A percentile compares a stretch with the other conserved stretches of the same genome.
These are phyloP conservation scores for Cordyceps tenuipes DNA, from an alignment of 2,329 filamentous ascomycete genomes.

Conservation along the genomic window DNA sequence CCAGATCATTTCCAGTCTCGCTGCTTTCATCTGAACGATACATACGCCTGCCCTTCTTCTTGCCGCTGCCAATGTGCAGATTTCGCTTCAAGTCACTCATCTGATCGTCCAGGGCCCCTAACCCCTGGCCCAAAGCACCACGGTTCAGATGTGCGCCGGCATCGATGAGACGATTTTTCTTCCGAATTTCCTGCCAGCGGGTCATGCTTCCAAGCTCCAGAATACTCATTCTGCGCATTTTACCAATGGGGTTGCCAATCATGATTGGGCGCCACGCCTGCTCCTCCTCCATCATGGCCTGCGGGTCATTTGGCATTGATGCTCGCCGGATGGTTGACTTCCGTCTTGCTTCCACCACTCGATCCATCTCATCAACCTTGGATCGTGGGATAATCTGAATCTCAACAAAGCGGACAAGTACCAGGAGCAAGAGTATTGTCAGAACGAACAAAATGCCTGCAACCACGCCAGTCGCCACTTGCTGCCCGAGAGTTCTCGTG, in stretches of 20 bases:
- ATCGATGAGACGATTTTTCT: slow-evolving; percentile 50
- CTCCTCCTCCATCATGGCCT: slow-evolving; percentile 39
- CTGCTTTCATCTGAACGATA: slow-evolving; percentile 20
- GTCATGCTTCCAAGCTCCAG: slow-evolving; percentile 61
- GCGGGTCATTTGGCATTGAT: slow-evolving; percentile 30
- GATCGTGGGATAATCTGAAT: slow-evolving; percentile 62
- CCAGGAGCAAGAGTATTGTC: slow-evolving; percentile 52
- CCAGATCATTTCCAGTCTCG: slow-evolving; percentile 9
- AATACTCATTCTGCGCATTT: slow-evolving; percentile 60
- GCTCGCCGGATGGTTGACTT: slow-evolving; percentile 38
- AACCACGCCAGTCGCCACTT: slow-evolving; percentile 58
- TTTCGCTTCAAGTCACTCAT: slow-evolving; percentile 27
- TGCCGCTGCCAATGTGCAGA: slow-evolving; percentile 22
- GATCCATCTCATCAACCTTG: slow-evolving; percentile 46
- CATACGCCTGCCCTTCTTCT: slow-evolving; percentile 17
- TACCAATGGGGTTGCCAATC: slow-evolving; percentile 62
- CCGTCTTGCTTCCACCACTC: slow-evolving; percentile 39
- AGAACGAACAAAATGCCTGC: slow-evolving; percentile 58
- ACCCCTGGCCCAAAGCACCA: slow-evolving; percentile 26
- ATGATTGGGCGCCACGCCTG: slow-evolving; percentile 61
- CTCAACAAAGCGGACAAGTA: slow-evolving; percentile 56
- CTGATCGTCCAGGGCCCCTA: slow-evolving; percentile 30
- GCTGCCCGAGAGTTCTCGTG: slow-evolving; percentile 57
- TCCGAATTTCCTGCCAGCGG: slow-evolving; percentile 65
- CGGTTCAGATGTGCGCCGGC: slow-evolving; percentile 29